A percentile compares a stretch with the other conserved stretches of the same genome.
Conservation (phyloP, 306 rosid species). For the Spatholobus suberectus region DNA sequence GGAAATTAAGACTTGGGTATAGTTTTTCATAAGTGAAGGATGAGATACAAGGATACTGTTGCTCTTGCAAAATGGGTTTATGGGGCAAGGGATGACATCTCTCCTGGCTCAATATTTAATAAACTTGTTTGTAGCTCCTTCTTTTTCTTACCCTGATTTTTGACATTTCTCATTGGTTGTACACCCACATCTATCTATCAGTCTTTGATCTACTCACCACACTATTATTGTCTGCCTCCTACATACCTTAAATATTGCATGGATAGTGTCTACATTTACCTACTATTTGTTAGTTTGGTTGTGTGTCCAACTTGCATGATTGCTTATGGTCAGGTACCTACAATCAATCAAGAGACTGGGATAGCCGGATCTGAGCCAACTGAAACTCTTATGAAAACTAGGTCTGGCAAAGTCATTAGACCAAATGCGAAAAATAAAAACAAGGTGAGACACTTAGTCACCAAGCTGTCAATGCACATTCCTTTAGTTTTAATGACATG, state of each 20-base stretch:
- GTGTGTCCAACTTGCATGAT: slow-evolving; percentile 16
- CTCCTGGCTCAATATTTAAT: neutral
- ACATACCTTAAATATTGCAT: neutral
- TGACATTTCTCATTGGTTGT: neutral
- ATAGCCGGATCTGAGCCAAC: slow-evolving; percentile 66
- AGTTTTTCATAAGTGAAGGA: neutral
- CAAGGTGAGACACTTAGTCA: slow-evolving; percentile 52
- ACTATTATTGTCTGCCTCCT: neutral
- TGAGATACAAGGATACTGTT: slow-evolving; percentile 1
- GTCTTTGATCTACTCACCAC: neutral
- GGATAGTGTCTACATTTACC: neutral
- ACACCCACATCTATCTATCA: neutral
- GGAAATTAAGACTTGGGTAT: neutral
- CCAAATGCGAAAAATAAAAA: slow-evolving; percentile 66
- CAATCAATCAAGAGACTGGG: slow-evolving; percentile 76
- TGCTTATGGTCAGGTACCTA: slow-evolving; percentile 62
- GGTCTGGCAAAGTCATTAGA: slow-evolving; percentile 73
- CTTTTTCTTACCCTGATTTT: neutral
- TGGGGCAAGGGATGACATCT: slow-evolving; percentile 4
- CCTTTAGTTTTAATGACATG: slow-evolving; percentile 16
- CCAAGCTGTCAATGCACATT: slow-evolving; percentile 22
- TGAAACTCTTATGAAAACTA: slow-evolving; percentile 57
- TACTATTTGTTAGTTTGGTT: neutral
- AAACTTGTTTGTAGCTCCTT: neutral
- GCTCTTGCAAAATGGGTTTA: neutral